These are phyloP conservation scores for Euphorbia peplus DNA, from an alignment of 345 rosid genomes.

Conservation along the genomic window DNA sequence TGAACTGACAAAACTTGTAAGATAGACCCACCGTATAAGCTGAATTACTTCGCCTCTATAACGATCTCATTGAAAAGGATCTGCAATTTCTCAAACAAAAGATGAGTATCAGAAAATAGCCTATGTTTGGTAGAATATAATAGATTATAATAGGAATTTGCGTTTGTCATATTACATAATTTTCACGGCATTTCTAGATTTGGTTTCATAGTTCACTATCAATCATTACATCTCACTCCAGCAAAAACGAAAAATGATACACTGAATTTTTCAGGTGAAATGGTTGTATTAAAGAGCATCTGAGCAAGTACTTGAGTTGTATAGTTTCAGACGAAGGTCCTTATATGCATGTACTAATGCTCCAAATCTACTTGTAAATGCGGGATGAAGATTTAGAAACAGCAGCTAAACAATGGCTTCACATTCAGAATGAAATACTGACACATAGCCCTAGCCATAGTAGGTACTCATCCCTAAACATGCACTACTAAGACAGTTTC, in stretches of 20 bases:
- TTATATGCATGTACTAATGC: too few species aligned
- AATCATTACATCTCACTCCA: not conserved
- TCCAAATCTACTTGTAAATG: not conserved
- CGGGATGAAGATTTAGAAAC: not conserved
- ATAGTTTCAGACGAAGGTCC: not conserved
- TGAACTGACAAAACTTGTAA: not conserved
- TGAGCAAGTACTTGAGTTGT: too few species aligned
- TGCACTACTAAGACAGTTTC: not conserved
- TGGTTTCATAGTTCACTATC: not conserved
- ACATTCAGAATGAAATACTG: not conserved
- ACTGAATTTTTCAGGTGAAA: not conserved
- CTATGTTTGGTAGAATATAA: not conserved
- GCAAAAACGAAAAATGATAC: not conserved
- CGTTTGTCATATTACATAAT: not conserved
- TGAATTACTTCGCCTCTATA: not conserved
- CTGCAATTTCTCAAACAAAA: slow-evolving; percentile 3
- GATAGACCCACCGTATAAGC: not conserved
- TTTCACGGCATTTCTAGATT: not conserved
- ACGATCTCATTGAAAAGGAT: not conserved
- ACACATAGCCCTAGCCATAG: not conserved
- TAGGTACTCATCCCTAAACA: not conserved
- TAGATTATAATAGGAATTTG: not conserved
- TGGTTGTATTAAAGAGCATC: too few species aligned
- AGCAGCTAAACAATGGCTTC: not conserved
- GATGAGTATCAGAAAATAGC: not conserved